phyloP scores from a whole-genome alignment of 2,329 filamentous ascomycete species.

The Colletotrichum simmondsii region DNA sequence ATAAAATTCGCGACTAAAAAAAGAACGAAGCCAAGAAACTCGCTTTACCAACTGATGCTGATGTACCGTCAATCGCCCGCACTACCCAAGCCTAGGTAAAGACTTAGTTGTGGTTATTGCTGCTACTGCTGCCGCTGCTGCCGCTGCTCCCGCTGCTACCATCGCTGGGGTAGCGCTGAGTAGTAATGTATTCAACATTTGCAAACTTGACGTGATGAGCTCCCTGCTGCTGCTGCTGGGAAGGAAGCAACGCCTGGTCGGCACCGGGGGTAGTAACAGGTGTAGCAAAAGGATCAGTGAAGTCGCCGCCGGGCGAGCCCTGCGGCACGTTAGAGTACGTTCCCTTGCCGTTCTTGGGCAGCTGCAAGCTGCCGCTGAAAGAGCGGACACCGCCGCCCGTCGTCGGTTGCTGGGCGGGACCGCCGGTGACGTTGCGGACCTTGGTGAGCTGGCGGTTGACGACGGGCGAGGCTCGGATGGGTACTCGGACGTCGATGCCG shows the following conservation, averaged over 20 bases:
- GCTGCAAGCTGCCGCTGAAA: not conserved
- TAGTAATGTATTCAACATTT: slow-evolving; percentile 9
- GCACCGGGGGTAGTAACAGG: not conserved
- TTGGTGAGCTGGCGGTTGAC: slow-evolving; percentile 29
- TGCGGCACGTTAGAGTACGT: slow-evolving; percentile 14
- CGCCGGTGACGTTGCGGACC: slow-evolving; percentile 15
- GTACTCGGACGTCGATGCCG: slow-evolving; percentile 20
- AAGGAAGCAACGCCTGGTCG: slow-evolving; percentile 2
- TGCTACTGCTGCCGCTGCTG: slow-evolving; percentile 8
- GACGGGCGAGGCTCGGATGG: slow-evolving; percentile 14
- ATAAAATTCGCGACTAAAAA: not conserved
- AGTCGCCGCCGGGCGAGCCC: not conserved
- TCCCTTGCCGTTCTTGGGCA: not conserved
- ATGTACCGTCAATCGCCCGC: not conserved
- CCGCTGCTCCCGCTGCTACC: slow-evolving; percentile 6
- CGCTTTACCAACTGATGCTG: slow-evolving; percentile 18
- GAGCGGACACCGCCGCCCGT: slow-evolving; percentile 15
- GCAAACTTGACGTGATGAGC: slow-evolving; percentile 14
- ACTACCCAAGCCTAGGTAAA: not conserved
- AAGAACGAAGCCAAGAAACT: not conserved
- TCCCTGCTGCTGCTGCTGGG: slow-evolving; percentile 3
- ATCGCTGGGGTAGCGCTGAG: not conserved
- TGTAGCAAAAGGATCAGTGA: slow-evolving; percentile 24
- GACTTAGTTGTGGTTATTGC: not conserved
- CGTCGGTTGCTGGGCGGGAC: not conserved